Evolutionary conservation across 2,329 filamentous ascomycete genomes (phyloP), one percentile per base, ranked within the genome.

Genomic region (Rugonectria rugulosa): DNA sequence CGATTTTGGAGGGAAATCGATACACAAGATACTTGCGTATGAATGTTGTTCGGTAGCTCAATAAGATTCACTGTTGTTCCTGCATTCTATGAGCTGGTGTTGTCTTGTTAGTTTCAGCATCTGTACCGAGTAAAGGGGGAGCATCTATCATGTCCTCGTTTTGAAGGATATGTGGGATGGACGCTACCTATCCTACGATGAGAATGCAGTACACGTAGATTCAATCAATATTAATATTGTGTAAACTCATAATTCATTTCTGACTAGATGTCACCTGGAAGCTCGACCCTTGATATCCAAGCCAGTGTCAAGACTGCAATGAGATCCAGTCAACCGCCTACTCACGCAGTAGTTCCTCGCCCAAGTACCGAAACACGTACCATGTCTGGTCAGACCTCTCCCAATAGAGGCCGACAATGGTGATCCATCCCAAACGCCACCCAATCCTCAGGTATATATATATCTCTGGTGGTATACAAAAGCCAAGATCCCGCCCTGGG

Each of bases 1-100:
- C 34, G 34, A 20, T 38, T 26, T 12, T 37, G 17, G 31, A 46
- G 23, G 31, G 26, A 40, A 41, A 46, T 36, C 47, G 24, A 10
- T 26, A 40, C 14, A 23, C 24, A 37, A 32, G 26, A 42, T 34
- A 36, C 32, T 27, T 27, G 32, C 47, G 43, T 50, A 57, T 57
- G 45, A 54, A 56, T 51, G 54, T 49, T 40, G 34, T 46, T 41
- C 17, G 43, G 34, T 44, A 56, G 43, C 26, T 50, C 29, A 52
- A 47, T 53, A 37, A 55, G 19, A 57, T 61, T 58, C 45, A 34
- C n/a, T 38, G 32, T 44, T 45, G 41, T 50, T 45, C 15, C 51
- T 42, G 36, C 42, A 40, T 19, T 24, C 11, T 17, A 38, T 32
- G 10, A 48, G 31, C 37, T 31, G 27, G 6, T 36, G n/a, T 12